Conservation (phyloP, 495 filamentous ascomycete species). For the Aspergillus incahuasiensis region DNA sequence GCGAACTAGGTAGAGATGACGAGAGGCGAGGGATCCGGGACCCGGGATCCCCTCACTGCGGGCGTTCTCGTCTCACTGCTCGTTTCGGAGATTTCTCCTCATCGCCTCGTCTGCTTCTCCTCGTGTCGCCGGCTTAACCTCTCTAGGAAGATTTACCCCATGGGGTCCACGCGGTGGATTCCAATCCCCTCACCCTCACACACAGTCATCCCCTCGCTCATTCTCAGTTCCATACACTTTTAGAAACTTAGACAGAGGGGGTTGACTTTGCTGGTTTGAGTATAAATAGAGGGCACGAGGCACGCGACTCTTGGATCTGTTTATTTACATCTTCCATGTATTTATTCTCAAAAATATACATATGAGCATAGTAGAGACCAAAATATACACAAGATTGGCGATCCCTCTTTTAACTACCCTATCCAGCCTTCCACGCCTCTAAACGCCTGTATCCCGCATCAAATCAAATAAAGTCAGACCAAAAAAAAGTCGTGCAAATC, state of each 20-base stretch:
- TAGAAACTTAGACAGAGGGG: too few relatives aligned
- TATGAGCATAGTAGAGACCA: neutral
- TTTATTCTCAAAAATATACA: neutral
- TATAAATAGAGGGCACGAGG: too few relatives aligned
- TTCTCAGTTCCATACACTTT: neutral
- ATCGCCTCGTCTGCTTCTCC: neutral
- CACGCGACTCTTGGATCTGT: too few relatives aligned
- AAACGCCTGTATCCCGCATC: constrained; percentile 12
- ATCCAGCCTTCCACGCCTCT: neutral
- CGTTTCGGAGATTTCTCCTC: neutral
- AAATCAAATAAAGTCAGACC: neutral
- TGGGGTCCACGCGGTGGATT: neutral
- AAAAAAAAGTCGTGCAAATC: neutral
- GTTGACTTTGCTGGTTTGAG: too few relatives aligned
- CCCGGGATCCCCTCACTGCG: neutral
- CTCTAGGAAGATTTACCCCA: neutral
- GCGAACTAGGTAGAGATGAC: neutral
- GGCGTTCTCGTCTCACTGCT: neutral
- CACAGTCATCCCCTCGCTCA: neutral
- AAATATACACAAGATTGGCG: constrained; percentile 4
- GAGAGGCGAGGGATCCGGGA: neutral
- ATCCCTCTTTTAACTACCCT: neutral
- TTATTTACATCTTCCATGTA: neutral
- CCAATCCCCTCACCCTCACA: neutral
- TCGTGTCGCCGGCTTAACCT: neutral